Percentiles rank a stretch among this genome's conserved stretches.
These are phyloP conservation scores for Penicillium sp. DNA, from an alignment of 2,329 filamentous ascomycete genomes.

Conservation along the genomic window DNA sequence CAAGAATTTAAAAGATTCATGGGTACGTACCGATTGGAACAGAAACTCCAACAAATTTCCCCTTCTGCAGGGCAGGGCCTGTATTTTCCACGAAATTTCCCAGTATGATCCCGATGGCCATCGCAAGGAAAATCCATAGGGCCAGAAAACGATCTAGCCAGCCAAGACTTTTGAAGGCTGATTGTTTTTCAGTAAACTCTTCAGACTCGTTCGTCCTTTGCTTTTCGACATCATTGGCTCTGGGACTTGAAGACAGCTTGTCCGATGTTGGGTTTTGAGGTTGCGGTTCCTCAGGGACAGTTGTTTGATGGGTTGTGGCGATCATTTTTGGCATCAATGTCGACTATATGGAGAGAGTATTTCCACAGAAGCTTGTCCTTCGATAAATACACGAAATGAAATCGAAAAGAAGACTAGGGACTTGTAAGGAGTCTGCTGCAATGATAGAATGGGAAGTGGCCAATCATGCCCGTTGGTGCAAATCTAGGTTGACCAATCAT, in stretches of 20 bases:
- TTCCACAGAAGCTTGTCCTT: neutral
- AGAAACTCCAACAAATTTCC: constrained; percentile 71
- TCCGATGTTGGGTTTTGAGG: neutral
- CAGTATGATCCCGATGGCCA: constrained; percentile 72
- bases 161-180: constrained; percentile 6
- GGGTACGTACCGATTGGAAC: constrained; percentile 60
- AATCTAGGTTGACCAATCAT: neutral
- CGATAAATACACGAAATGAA: neutral
- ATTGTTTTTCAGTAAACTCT: constrained; percentile 1
- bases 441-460: neutral
- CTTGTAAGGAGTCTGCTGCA: neutral
- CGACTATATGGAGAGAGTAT: neutral
- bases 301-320: neutral
- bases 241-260: neutral
- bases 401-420: neutral
- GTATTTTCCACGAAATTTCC: constrained; percentile 71
- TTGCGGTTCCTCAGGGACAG: neutral
- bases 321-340: neutral
- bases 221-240: constrained; percentile 9
- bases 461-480: neutral
- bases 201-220: constrained; percentile 3
- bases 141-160: constrained; percentile 63
- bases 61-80: constrained; percentile 64
- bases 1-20: neutral
- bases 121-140: constrained; percentile 76